Base-by-base conservation (phyloP, 768 basidiomycete species). In the Clavulina sp. region DNA sequence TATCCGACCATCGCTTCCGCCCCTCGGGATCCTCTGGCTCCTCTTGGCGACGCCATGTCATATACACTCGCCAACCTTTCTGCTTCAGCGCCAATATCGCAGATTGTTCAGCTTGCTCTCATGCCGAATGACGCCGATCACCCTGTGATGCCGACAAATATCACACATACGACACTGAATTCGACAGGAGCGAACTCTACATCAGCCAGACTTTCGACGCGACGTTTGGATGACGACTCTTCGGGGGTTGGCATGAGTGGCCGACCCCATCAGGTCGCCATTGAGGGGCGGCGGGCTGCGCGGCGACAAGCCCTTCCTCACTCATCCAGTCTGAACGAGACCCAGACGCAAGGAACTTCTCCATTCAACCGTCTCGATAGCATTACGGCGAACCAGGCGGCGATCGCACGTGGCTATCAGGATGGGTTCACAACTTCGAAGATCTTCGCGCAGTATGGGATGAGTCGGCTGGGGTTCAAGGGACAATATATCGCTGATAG, bases 401-500 rank as follows among this genome's bases (percentile, higher is more conserved):
- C 63, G 31, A 46, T 46, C 26, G 48, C 65, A 9, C 64, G 65
- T 48, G 81, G 80, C 0, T 81, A 80, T 60, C 64, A 66, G 19
- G 76, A 82, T 54, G 81, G 82, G 1, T 74, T 72, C 54, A 61
- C 65, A 1, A 71, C 76, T 0, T 77, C 75, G 2, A 71, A 69
- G 57, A 63, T 70, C 6, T 82, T 83, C 61, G 75, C 74, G 2
- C 58, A 62, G 5, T 62, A 69, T 41, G 67, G 67, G 21, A 65
- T 66, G 60, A 74, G 72, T 28, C 72, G 66, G 54, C 66, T 81
- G 1, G 81, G 80, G 0, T 83, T 81, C 59, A 62, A 63, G 18
- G 73, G 70, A 4, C 80, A 83, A 57, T 80, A 73, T 58, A 69
- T 81, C n/a, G 53, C 30, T 18, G 78, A 81, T 54, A 70, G 66